Percentiles rank a stretch among this genome's conserved stretches.
These are phyloP conservation scores for Coprinopsis cinerea DNA, from an alignment of 768 basidiomycete species.

Conservation along the genomic window DNA sequence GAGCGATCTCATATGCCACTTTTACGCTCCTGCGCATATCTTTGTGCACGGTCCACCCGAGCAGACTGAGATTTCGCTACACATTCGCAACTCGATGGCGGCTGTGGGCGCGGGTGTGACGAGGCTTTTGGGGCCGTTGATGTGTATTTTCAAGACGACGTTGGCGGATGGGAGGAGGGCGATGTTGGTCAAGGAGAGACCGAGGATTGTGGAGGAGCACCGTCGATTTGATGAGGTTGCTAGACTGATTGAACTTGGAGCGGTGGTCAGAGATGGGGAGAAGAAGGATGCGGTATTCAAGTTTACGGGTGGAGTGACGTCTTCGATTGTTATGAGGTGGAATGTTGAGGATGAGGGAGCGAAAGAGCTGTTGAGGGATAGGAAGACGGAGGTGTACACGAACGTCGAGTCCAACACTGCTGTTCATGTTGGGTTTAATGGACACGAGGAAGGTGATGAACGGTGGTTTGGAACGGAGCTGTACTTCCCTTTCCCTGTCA, in stretches of 20 bases:
- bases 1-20: conserved; percentile 30
- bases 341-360: background rate
- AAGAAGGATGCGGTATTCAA: background rate
- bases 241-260: background rate
- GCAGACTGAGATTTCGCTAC: conserved; percentile 20
- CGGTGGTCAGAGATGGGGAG: background rate
- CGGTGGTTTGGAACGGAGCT: no score
- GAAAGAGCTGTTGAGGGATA: background rate
- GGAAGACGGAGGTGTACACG: no score
- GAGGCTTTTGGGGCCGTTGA: conserved; percentile 19
- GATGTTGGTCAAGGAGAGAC: conserved; percentile 23
- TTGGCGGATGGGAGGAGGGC: conserved; percentile 24
- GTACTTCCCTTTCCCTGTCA: conserved; percentile 39
- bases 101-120: conserved; percentile 9
- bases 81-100: conserved; percentile 18
- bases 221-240: conserved; percentile 10
- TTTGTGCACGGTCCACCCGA: conserved; percentile 18
- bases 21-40: conserved; percentile 27
- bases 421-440: no score
- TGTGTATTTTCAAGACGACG: conserved; percentile 22
- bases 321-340: background rate
- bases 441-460: no score
- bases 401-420: no score
- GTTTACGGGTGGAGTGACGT: background rate
- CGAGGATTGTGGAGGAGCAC: conserved; percentile 10